A percentile compares a stretch with the other conserved stretches of the same genome.
These are phyloP conservation scores for Calonectria honghensis DNA, from an alignment of 2,329 filamentous ascomycete genomes.

Conservation along the genomic window DNA sequence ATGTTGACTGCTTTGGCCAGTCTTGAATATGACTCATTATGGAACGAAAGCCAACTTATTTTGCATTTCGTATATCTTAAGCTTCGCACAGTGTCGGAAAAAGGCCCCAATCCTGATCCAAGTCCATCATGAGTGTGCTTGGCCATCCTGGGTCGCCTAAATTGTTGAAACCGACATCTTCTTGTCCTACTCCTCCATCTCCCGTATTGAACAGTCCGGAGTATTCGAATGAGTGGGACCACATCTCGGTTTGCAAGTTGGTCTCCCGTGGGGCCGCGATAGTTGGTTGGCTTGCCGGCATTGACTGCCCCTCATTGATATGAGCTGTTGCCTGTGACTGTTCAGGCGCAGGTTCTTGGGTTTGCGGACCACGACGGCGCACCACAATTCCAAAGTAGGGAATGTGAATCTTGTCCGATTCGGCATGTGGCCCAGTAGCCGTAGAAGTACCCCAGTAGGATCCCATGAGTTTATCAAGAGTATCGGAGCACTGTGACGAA, in stretches of 20 bases:
- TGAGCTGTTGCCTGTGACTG: background rate
- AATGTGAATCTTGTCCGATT: slow-evolving; percentile 24
- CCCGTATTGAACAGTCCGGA: background rate
- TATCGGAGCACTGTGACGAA: slow-evolving; percentile 19
- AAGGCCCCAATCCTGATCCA: slow-evolving; percentile 33
- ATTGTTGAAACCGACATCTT: too few species aligned
- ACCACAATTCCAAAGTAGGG: slow-evolving; percentile 34
- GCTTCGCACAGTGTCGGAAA: background rate
- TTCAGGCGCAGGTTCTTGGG: too few species aligned
- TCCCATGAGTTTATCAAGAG: slow-evolving; percentile 23
- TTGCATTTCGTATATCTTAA: background rate
- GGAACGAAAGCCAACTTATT: too few species aligned
- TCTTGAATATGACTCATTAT: background rate
- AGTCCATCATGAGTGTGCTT: slow-evolving; percentile 20
- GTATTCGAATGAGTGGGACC: slow-evolving; percentile 24
- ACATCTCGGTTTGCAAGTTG: background rate
- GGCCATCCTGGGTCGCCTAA: background rate
- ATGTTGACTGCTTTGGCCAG: too few species aligned
- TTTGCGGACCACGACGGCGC: background rate
- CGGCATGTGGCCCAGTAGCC: background rate
- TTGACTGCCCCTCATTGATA: background rate
- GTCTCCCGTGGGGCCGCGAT: background rate
- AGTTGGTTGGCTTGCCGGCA: background rate
- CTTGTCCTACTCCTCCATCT: background rate
- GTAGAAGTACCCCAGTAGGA: background rate